These are phyloP conservation scores for Scheffersomyces illinoinensis DNA, from an alignment of 1,139 yeast species.

Conservation along the genomic window DNA sequence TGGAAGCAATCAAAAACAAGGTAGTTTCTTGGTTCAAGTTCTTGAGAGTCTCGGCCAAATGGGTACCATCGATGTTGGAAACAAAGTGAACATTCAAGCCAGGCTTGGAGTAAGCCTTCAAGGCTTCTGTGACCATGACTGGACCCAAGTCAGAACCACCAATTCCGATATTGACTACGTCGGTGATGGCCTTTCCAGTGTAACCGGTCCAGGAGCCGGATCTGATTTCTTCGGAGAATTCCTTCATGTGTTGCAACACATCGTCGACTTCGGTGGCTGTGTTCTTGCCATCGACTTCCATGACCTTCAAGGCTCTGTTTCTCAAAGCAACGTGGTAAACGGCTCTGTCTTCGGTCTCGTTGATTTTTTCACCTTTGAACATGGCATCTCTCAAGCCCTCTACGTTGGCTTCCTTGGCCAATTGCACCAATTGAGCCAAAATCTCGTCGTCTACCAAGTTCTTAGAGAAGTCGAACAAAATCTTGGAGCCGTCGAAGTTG, in stretches of 20 bases:
- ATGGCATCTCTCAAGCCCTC: constrained; percentile 85
- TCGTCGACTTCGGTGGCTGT: constrained; percentile 88
- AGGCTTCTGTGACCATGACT: constrained; percentile 98
- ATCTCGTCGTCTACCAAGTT: constrained; percentile 88
- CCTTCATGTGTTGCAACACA: constrained; percentile 94
- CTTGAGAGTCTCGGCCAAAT: constrained; percentile 87
- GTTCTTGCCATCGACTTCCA: constrained; percentile 86
- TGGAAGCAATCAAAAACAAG: constrained; percentile 90
- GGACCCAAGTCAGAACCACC: constrained; percentile 99
- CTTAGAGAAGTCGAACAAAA: constrained; percentile 92
- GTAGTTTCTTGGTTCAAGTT: constrained; percentile 85
- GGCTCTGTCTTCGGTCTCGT: constrained; percentile 94
- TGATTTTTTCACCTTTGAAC: constrained; percentile 92
- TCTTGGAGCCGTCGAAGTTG: constrained; percentile 84
- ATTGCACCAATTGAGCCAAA: constrained; percentile 60
- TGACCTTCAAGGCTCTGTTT: constrained; percentile 79
- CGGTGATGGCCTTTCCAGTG: constrained; percentile 91
- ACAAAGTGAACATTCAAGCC: constrained; percentile 86
- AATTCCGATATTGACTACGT: constrained; percentile 95
- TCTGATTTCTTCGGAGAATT: constrained; percentile 85
- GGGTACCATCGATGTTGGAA: constrained; percentile 98
- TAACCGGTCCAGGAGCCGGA: constrained; percentile 96
- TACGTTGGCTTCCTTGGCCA: constrained; percentile 90
- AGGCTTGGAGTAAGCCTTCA: constrained; percentile 81
- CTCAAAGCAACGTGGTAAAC: constrained; percentile 96